phyloP scores from a whole-genome alignment of 2,329 filamentous ascomycete species.

The Bipolaris sorokiniana region DNA sequence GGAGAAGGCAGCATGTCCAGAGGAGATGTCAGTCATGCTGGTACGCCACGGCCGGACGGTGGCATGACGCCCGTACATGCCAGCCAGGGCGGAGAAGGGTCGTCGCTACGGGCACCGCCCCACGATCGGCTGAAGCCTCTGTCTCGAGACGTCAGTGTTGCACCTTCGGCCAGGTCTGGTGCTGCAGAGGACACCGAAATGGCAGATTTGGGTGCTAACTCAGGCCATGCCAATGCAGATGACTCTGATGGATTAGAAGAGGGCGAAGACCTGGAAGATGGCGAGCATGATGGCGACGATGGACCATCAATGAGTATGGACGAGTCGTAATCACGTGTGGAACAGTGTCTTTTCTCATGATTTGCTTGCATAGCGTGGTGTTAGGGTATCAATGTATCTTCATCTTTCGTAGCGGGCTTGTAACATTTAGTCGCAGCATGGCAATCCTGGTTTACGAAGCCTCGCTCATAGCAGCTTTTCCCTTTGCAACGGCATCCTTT shows the following conservation, averaged over 20 bases:
- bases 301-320: constrained; percentile 36
- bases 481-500: constrained; percentile 50
- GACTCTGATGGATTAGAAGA: constrained; percentile 45
- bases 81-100: constrained; percentile 39
- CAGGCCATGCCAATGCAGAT: constrained; percentile 32
- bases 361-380: constrained; percentile 44
- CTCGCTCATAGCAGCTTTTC: constrained; percentile 48
- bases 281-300: constrained; percentile 37
- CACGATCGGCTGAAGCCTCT: constrained; percentile 42
- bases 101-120: constrained; percentile 38
- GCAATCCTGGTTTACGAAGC: constrained; percentile 20
- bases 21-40: constrained; percentile 50
- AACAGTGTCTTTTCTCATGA: neutral
- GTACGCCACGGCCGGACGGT: constrained; percentile 54
- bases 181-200: constrained; percentile 40
- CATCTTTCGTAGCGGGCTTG: neutral
- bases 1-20: constrained; percentile 48
- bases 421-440: neutral
- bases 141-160: constrained; percentile 36
- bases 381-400: constrained; percentile 26
- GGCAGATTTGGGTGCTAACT: constrained; percentile 34
- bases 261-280: constrained; percentile 42
- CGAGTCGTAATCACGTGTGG: constrained; percentile 28
- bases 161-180: constrained; percentile 34
- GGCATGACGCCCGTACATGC: constrained; percentile 50